Evolutionary conservation across 495 filamentous ascomycete genomes (phyloP).

Genomic region (Platismatia glauca): DNA sequence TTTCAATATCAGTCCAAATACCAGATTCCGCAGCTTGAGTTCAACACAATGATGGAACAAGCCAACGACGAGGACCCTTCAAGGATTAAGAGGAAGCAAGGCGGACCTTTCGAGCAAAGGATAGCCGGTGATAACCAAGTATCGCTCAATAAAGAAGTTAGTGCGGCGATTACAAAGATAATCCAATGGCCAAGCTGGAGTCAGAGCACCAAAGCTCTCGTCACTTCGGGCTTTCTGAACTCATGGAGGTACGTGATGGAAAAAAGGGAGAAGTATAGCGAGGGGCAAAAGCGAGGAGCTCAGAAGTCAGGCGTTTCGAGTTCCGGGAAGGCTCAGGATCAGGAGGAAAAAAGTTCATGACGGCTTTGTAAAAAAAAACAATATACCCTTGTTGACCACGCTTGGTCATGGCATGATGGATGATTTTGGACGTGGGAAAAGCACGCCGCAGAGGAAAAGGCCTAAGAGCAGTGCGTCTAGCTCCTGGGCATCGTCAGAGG

Average conservation of each 20-base stretch:
- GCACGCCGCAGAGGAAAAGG: not conserved
- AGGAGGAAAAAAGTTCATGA: constrained; percentile 5
- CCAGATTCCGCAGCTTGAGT: constrained; percentile 71
- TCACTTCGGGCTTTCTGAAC: constrained; percentile 64
- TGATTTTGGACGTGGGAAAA: not conserved
- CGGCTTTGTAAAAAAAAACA: not conserved
- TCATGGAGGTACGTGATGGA: constrained; percentile 70
- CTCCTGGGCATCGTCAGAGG: not conserved
- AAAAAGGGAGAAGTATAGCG: constrained; percentile 66
- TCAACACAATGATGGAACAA: constrained; percentile 75
- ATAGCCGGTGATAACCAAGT: constrained; percentile 61
- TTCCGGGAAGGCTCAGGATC: not conserved
- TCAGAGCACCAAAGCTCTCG: constrained; percentile 69
- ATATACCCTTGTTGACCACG: not conserved
- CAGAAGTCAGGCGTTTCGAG: not conserved
- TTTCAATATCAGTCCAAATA: constrained; percentile 90
- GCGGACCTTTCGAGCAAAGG: constrained; percentile 74
- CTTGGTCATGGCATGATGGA: not conserved
- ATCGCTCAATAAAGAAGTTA: constrained; percentile 57
- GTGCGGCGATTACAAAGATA: constrained; percentile 68
- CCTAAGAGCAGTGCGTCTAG: not conserved
- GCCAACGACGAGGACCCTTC: constrained; percentile 57
- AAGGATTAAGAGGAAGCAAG: constrained; percentile 62
- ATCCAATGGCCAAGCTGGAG: constrained; percentile 83
- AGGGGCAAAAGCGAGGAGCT: constrained; percentile 23